Evolutionary conservation across 2,329 filamentous ascomycete species (phyloP), one percentile per base, ranked within the genome.

Genomic region (Diaporthe sp.): DNA sequence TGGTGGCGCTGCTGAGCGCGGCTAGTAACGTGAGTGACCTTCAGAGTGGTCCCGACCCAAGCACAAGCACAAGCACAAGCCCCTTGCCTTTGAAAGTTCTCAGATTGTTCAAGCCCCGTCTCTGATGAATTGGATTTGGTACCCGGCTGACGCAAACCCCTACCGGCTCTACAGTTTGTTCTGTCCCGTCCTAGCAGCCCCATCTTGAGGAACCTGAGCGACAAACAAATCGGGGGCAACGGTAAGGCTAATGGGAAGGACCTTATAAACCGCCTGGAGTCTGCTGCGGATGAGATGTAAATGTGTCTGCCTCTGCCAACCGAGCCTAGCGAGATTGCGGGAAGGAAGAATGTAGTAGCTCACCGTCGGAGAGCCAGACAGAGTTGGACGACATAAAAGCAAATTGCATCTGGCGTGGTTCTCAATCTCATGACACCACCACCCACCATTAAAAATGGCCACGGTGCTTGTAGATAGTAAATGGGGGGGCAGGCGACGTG

Each of bases 1-100:
- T 98, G 80, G 94, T 95, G 82, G 96, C 96, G 73, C 87, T 98
- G 78, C 86, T 98, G 82, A 94, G 93, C 78, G 96, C 95, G 66
- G 95, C 96, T 71, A 94, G 92, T 82, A 96, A 94, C 80, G 95
- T 97, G 87, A 90, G 93, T 89, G 75, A 27, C 51, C 44, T 53
- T 51, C 47, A 68, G 63, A 32, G 47, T 10, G 63, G 63, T 53
- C 47, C 63, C 63, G 17, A 39, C 32, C 63, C 47, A 68, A 68
- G 63, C 47, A 27, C 63, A 53, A 68, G 63, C 63, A 42, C 58
- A 61, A 61, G 5, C 58, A 22, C 63, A 19, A 66, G 61, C 61
- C 63, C 63, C 63, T 9, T 53, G 63, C 70, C 70, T n/a, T 63
- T 71, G 70, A 59, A 59, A 71, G 56, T 63, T 37, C 70, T 59